These are phyloP conservation scores for Kwoniella sp. DNA, from an alignment of 768 basidiomycete genomes.

Conservation along the genomic window DNA sequence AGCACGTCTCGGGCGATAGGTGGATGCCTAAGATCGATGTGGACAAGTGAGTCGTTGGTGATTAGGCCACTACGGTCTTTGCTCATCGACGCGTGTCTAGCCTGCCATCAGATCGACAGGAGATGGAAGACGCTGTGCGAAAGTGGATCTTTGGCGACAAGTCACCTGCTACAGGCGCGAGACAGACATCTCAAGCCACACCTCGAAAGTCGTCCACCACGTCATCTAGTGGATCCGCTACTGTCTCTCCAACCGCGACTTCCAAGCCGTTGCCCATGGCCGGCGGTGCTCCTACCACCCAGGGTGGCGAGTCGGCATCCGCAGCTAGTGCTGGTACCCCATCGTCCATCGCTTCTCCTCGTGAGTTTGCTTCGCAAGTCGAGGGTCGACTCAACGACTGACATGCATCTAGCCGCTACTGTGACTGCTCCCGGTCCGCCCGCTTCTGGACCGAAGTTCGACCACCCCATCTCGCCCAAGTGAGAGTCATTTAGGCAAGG, in stretches of 20 bases:
- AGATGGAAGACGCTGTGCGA: conserved; percentile 64
- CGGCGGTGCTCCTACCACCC: too few relatives aligned
- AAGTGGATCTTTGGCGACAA: conserved; percentile 65
- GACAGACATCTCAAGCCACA: too few relatives aligned
- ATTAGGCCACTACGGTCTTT: background rate
- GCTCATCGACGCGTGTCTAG: conserved; percentile 51
- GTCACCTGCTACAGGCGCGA: conserved; percentile 2
- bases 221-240: conserved; percentile 1
- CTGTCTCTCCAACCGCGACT: background rate
- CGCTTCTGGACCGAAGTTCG: conserved; percentile 31
- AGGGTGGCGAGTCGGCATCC: conserved; percentile 3
- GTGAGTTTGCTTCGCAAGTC: conserved; percentile 5
- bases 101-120: conserved; percentile 64
- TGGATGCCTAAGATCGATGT: conserved; percentile 72
- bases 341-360: conserved; percentile 9
- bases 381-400: background rate
- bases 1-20: conserved; percentile 62
- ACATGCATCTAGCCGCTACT: conserved; percentile 13
- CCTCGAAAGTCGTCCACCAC: background rate
- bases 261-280: background rate
- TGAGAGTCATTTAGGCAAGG: background rate
- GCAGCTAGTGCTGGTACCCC: conserved; percentile 6
- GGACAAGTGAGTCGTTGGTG: conserved; percentile 36
- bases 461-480: conserved; percentile 5
- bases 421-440: conserved; percentile 37